Evolutionary conservation across 169 alveolate genomes (phyloP).

Genomic region (Plasmodium reichenowi): DNA sequence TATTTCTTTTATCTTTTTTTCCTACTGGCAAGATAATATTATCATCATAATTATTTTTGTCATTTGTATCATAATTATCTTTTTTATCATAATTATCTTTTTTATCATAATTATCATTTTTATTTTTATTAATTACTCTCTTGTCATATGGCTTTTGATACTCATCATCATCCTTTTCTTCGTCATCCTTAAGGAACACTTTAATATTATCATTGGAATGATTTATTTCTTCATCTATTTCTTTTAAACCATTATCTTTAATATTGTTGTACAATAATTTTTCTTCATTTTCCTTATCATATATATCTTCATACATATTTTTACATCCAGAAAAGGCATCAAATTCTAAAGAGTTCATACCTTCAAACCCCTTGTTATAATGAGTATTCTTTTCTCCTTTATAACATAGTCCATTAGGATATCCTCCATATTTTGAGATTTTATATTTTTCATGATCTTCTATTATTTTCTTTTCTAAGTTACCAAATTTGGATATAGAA

Average conservation of each 20-base stretch:
- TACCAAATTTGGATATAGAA: conserved; percentile 19
- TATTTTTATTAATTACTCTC: too few species aligned
- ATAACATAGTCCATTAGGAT: neutral
- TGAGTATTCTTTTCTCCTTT: neutral
- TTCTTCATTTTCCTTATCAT: neutral
- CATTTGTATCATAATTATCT: too few species aligned
- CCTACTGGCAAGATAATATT: too few species aligned
- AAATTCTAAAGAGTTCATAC: neutral
- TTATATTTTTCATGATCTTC: conserved; percentile 6
- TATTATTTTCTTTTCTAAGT: conserved; percentile 5
- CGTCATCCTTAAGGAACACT: too few species aligned
- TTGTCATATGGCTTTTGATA: neutral
- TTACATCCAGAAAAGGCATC: neutral
- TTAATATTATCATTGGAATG: neutral
- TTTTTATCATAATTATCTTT: too few species aligned
- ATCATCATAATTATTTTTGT: too few species aligned
- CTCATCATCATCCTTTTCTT: neutral
- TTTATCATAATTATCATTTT: too few species aligned
- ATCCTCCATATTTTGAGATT: conserved; percentile 12
- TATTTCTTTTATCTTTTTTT: too few species aligned
- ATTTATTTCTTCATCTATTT: neutral
- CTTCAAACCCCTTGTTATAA: conserved; percentile 3
- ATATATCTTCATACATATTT: neutral
- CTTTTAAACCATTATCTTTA: neutral
- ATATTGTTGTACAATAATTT: conserved; percentile 6